Evolutionary conservation across 2,329 filamentous ascomycete genomes (phyloP), one percentile per base, ranked within the genome.

Genomic region (Aspergillus hortae): DNA sequence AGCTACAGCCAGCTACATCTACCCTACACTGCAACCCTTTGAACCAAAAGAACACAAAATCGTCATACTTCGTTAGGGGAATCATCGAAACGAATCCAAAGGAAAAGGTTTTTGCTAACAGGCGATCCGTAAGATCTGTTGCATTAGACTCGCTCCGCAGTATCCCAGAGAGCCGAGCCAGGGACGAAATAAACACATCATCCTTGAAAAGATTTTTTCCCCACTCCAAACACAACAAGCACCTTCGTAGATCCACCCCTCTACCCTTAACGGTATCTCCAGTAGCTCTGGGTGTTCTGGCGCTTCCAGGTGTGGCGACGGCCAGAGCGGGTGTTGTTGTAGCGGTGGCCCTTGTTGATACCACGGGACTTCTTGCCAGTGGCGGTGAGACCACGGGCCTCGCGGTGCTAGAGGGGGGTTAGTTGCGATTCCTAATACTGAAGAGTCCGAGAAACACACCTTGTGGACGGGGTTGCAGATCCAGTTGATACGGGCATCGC

Each of bases 231-330:
- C 62, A 56, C n/a, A 38, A 38, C 15, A 42, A 42, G 17, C 40
- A 63, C 61, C 62, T 57, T 64, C 56, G 41, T 19, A 33, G 49
- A 57, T 42, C 60, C 61, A 61, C 61, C 60, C 57, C 54, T 61
- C 55, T 60, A 67, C 66, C 56, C 61, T 63, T 76, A 96, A 81
- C 92, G 86, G 89, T 96, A 96, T 79, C 92, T 87, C 92, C 92
- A 96, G 77, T 96, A 90, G 72, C 89, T 95, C 77, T 96, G 87
- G 79, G 92, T 99, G 89, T 99, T 99, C 85, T 96, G 91, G 77
- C 89, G 86, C 90, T 96, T 96, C 95, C 94, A 99, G 77, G 92
- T 99, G 91, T 99, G 96, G 85, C 95, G 92, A 79, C 94, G 87
- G 73, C 94, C 94, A 70, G 91, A 89, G 68, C 83, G 84, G 78